Evolutionary conservation across 2,329 filamentous ascomycete species (phyloP).

Genomic region (Aspergillus ochraceus): DNA sequence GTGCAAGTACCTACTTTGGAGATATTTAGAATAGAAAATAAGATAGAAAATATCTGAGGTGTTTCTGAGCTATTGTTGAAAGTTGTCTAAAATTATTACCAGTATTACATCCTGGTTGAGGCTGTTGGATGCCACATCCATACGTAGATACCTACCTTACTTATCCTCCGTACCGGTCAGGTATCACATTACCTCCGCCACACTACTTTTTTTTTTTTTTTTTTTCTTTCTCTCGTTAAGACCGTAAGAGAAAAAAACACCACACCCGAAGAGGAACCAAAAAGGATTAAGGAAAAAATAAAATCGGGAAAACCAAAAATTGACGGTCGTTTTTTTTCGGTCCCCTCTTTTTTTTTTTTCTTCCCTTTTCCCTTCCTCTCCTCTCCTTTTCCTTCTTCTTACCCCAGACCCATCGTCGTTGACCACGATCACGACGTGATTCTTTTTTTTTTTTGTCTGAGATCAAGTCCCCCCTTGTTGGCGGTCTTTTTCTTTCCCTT

Average conservation of each 20-base stretch:
- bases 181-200: neutral
- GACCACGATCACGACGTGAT: slow-evolving; percentile 23
- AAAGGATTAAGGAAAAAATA: neutral
- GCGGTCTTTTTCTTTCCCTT: slow-evolving; percentile 18
- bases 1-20: too few relatives aligned
- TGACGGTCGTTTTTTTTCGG: slow-evolving; percentile 6
- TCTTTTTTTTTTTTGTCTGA: slow-evolving; percentile 6
- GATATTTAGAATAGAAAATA: too few relatives aligned
- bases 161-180: too few relatives aligned
- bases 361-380: slow-evolving; percentile 11
- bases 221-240: neutral
- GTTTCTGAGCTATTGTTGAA: too few relatives aligned
- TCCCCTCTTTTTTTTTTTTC: slow-evolving; percentile 17
- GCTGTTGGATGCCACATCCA: too few relatives aligned
- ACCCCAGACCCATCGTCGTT: slow-evolving; percentile 22
- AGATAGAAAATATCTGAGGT: too few relatives aligned
- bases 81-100: too few relatives aligned
- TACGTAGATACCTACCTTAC: too few relatives aligned
- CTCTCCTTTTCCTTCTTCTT: slow-evolving; percentile 19
- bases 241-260: neutral
- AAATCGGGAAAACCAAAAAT: neutral
- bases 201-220: neutral
- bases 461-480: slow-evolving; percentile 7
- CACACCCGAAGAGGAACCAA: neutral
- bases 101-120: too few relatives aligned